Evolutionary conservation across 163 green algal species (phyloP).

Genomic region (Smithsoniella earleae): DNA sequence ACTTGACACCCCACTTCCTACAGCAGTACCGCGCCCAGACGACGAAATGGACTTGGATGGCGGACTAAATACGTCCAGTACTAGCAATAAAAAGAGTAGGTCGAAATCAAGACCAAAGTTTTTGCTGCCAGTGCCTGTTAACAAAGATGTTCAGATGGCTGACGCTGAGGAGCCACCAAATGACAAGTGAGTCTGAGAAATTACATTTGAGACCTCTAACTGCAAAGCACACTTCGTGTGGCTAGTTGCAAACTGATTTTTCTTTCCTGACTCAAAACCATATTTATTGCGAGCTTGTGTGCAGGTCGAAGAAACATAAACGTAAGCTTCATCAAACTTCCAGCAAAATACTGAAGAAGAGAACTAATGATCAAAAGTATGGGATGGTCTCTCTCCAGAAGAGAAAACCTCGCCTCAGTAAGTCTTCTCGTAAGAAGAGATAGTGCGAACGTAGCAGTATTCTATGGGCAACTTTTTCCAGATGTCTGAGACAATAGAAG

Average conservation of each 20-base stretch:
- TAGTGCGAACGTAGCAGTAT: too few species aligned
- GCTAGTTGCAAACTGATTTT: too few species aligned
- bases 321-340: background rate
- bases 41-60: slow-evolving; percentile 7
- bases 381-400: background rate
- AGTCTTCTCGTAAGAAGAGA: slow-evolving; percentile 1
- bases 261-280: too few species aligned
- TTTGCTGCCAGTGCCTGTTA: background rate
- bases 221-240: too few species aligned
- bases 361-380: background rate
- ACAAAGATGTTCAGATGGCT: background rate
- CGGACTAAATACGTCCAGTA: background rate
- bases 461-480: too few species aligned
- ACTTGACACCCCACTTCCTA: background rate
- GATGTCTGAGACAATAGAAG: background rate
- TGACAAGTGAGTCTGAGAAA: too few species aligned
- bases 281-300: too few species aligned
- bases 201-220: too few species aligned
- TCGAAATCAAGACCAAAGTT: background rate
- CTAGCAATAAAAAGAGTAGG: background rate
- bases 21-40: background rate
- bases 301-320: too few species aligned
- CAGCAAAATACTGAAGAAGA: background rate
- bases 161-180: too few species aligned
- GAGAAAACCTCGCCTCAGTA: background rate